Conservation (phyloP, 371 early-diverging fungal genomes). For the Mucor saturninus region DNA sequence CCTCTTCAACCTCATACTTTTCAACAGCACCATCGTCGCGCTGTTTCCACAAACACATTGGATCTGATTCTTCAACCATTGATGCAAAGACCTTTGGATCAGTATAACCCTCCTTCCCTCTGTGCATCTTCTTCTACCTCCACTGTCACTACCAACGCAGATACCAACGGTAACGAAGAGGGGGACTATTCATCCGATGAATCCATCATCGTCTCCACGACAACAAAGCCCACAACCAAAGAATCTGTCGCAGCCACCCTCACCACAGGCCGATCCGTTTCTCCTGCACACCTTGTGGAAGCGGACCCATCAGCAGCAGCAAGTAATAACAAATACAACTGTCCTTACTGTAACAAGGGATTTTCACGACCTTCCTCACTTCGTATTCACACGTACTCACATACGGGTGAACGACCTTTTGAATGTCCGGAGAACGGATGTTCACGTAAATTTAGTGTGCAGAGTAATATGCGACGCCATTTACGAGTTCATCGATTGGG, state of each 20-base stretch:
- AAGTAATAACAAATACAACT: slow-evolving; percentile 60
- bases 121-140: slow-evolving; percentile 34
- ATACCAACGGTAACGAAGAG: slow-evolving; percentile 10
- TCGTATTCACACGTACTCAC: slow-evolving; percentile 72
- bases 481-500: slow-evolving; percentile 51
- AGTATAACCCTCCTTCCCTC: slow-evolving; percentile 7
- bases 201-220: background rate
- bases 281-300: background rate
- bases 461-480: slow-evolving; percentile 81
- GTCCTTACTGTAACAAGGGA: slow-evolving; percentile 67
- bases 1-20: slow-evolving; percentile 16
- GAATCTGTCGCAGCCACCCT: no score
- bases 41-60: slow-evolving; percentile 47
- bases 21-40: slow-evolving; percentile 36
- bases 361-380: slow-evolving; percentile 79
- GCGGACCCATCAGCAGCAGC: background rate
- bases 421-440: slow-evolving; percentile 70
- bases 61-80: slow-evolving; percentile 43
- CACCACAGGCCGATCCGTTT: background rate
- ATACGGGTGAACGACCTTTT: slow-evolving; percentile 80
- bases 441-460: slow-evolving; percentile 74
- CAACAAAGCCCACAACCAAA: background rate
- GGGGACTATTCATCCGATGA: slow-evolving; percentile 13
- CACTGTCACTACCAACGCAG: slow-evolving; percentile 24
- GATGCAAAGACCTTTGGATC: slow-evolving; percentile 21